Percentiles rank a stretch among this genome's conserved stretches.
phyloP scores from a whole-genome alignment of 1,139 yeast species.

The Yamadazyma oceani region DNA sequence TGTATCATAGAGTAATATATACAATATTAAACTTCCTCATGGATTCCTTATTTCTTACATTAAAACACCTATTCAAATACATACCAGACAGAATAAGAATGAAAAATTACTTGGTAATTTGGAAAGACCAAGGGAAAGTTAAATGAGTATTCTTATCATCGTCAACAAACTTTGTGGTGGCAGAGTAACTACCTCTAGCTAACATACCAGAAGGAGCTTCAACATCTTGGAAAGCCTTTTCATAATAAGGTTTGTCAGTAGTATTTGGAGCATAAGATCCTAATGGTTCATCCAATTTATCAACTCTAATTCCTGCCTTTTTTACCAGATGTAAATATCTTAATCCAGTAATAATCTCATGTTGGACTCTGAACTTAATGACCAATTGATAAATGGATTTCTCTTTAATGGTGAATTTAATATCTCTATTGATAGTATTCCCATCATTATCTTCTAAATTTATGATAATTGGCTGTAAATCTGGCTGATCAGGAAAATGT shows the following conservation, averaged over 20 bases:
- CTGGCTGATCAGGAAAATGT: slow-evolving; percentile 58
- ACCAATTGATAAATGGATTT: slow-evolving; percentile 70
- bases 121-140: slow-evolving; percentile 82
- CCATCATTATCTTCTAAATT: slow-evolving; percentile 60
- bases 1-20: too few species aligned
- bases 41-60: too few species aligned
- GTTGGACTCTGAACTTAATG: slow-evolving; percentile 82
- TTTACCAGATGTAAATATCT: slow-evolving; percentile 83
- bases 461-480: slow-evolving; percentile 58
- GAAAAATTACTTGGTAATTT: slow-evolving; percentile 61
- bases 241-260: slow-evolving; percentile 77
- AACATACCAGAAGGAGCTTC: slow-evolving; percentile 91
- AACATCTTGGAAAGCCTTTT: slow-evolving; percentile 73
- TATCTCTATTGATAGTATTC: slow-evolving; percentile 49
- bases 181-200: slow-evolving; percentile 85
- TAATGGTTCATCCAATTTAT: slow-evolving; percentile 81
- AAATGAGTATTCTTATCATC: slow-evolving; percentile 81
- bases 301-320: slow-evolving; percentile 85
- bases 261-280: slow-evolving; percentile 93
- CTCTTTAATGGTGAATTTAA: slow-evolving; percentile 76
- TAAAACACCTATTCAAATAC: too few species aligned
- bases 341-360: slow-evolving; percentile 88
- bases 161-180: slow-evolving; percentile 79
- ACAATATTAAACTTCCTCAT: too few species aligned
- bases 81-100: too few species aligned